A percentile compares a stretch with the other conserved stretches of the same genome.
Conservation (phyloP, 2,329 filamentous ascomycete species). For the Alternaria dauci region DNA sequence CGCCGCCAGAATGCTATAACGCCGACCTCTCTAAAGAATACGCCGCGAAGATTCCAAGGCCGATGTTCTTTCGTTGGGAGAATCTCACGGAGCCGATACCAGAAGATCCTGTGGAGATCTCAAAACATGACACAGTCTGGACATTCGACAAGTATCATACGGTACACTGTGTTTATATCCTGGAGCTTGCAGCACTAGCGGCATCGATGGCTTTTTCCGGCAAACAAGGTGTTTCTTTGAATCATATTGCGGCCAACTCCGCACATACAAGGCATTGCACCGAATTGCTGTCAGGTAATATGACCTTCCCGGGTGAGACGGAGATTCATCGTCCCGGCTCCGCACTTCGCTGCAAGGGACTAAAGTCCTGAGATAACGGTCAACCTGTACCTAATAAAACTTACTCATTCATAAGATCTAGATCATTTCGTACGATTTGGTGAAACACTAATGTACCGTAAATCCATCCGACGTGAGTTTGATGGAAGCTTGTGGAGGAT, state of each 20-base stretch:
- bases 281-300: background rate
- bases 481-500: background rate
- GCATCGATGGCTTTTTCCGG: constrained; percentile 6
- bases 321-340: background rate
- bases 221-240: constrained; percentile 6
- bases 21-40: background rate
- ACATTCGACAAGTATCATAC: background rate
- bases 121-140: background rate
- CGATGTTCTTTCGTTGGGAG: background rate
- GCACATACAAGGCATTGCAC: background rate
- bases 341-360: background rate
- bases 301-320: background rate
- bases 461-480: background rate
- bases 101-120: background rate
- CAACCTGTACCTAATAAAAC: background rate
- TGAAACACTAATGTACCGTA: background rate
- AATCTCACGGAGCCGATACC: background rate
- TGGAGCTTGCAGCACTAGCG: constrained; percentile 11
- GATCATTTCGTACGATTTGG: background rate
- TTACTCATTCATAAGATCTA: rapidly evolving
- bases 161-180: constrained; percentile 10
- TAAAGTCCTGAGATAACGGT: background rate
- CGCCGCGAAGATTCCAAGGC: background rate
- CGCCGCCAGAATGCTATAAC: background rate
- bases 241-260: background rate